phyloP scores from a whole-genome alignment of 2,329 filamentous ascomycete genomes.

The Alternaria gaisen region DNA sequence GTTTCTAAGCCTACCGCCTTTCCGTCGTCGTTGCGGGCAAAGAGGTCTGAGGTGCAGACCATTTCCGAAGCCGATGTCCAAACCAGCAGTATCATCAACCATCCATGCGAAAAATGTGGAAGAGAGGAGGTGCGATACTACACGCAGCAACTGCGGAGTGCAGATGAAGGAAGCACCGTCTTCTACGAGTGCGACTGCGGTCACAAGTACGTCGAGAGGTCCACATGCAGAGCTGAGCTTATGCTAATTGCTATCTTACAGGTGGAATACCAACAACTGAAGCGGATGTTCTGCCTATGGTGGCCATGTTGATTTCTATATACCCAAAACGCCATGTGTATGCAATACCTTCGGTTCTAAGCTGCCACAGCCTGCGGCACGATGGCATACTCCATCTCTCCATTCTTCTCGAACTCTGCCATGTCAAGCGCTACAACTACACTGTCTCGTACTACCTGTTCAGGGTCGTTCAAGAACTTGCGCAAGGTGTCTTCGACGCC shows the following conservation, averaged over 20 bases:
- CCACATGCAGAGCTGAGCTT: conserved; percentile 5
- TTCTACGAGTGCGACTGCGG: conserved; percentile 91
- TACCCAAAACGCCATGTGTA: conserved; percentile 36
- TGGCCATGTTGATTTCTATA: conserved; percentile 21
- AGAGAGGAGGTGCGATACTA: conserved; percentile 84
- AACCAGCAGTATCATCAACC: conserved; percentile 73
- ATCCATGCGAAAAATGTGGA: conserved; percentile 83
- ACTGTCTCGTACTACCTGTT: conserved; percentile 93
- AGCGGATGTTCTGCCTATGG: conserved; percentile 44
- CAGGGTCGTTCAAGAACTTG: conserved; percentile 86
- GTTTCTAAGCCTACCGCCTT: conserved; percentile 90
- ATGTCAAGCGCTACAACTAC: conserved; percentile 96
- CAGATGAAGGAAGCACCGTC: conserved; percentile 93
- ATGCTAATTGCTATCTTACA: conserved; percentile 40
- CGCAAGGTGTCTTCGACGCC: conserved; percentile 88
- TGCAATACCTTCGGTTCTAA: conserved; percentile 29
- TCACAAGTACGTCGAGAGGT: conserved; percentile 69
- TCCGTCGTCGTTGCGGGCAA: conserved; percentile 86
- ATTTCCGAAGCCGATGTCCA: conserved; percentile 79
- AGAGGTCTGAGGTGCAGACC: conserved; percentile 84
- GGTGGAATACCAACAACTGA: conserved; percentile 70
- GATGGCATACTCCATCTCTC: conserved; percentile 89
- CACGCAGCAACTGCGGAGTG: conserved; percentile 85
- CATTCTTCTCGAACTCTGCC: conserved; percentile 93
- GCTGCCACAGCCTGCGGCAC: conserved; percentile 66